Percentiles rank a stretch among this genome's conserved stretches.
Conservation (phyloP, 192 early-diverging fungal species). For the Linnemannia hyalina region DNA sequence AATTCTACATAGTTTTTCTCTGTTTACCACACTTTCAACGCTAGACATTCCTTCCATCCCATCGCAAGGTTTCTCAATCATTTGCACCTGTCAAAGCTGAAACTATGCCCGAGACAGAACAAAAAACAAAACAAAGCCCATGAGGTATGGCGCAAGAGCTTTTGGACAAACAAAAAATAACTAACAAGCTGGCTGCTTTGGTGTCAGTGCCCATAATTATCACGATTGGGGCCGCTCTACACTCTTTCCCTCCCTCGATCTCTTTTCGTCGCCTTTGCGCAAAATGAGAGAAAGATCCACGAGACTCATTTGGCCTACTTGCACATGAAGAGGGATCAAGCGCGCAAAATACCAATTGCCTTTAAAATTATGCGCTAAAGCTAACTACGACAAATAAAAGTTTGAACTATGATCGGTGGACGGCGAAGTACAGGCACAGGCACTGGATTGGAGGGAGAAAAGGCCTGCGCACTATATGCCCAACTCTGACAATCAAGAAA, state of each 20-base stretch:
- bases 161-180: neutral
- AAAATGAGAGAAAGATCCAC: neutral
- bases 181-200: neutral
- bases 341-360: neutral
- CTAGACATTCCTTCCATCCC: conserved; percentile 1
- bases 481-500: neutral
- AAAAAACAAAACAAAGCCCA: neutral
- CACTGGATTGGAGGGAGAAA: neutral
- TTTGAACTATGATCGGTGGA: neutral
- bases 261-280: neutral
- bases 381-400: neutral
- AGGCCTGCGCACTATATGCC: neutral
- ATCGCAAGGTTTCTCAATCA: neutral
- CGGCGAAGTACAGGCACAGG: neutral
- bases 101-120: neutral
- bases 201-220: neutral
- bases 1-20: neutral
- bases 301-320: neutral
- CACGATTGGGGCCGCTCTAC: neutral
- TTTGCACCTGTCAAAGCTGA: neutral
- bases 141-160: neutral
- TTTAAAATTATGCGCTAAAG: conserved; percentile 1
- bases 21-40: neutral
- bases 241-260: neutral
- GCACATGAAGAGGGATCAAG: neutral